Percentiles rank a stretch among this genome's conserved stretches.
phyloP scores from a whole-genome alignment of 441 rosid species.

The Pelargonium cotyledonis region DNA sequence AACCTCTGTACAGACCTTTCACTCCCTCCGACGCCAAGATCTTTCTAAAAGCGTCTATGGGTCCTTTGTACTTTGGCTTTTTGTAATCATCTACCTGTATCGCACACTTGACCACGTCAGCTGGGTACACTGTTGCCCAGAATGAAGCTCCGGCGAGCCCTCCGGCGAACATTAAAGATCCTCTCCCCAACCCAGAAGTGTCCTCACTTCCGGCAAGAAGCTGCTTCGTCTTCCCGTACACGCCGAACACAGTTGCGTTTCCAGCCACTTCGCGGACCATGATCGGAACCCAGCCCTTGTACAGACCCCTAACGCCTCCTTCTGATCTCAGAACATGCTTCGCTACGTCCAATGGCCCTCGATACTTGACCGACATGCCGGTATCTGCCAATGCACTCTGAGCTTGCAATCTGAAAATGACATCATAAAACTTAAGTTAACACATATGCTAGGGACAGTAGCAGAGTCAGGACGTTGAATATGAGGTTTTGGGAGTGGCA shows the following conservation, averaged over 20 bases:
- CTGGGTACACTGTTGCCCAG: slow-evolving; percentile 77
- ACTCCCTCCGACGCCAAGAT: slow-evolving; percentile 68
- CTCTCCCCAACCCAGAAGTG: slow-evolving; percentile 79
- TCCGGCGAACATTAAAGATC: slow-evolving; percentile 71
- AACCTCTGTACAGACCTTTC: slow-evolving; percentile 86
- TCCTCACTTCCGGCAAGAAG: slow-evolving; percentile 73
- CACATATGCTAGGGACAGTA: too few relatives aligned
- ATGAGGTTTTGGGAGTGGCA: too few relatives aligned
- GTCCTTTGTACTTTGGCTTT: slow-evolving; percentile 67
- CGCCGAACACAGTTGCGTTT: slow-evolving; percentile 80
- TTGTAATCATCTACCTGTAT: slow-evolving; percentile 79
- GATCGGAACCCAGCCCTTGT: slow-evolving; percentile 93
- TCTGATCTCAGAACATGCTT: slow-evolving; percentile 77
- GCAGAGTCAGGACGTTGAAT: background rate
- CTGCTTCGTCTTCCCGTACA: slow-evolving; percentile 66
- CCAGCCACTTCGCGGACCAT: slow-evolving; percentile 88
- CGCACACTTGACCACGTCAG: slow-evolving; percentile 88
- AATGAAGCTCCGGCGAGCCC: slow-evolving; percentile 82
- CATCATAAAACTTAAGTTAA: background rate
- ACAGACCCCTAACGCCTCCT: slow-evolving; percentile 71
- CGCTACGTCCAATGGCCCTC: slow-evolving; percentile 93
- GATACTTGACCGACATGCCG: slow-evolving; percentile 54
- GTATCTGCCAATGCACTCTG: slow-evolving; percentile 61
- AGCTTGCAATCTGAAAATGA: slow-evolving; percentile 69
- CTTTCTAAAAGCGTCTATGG: slow-evolving; percentile 64